Conservation (phyloP, 345 rosid genomes). For the Boechera divaricarpa region DNA sequence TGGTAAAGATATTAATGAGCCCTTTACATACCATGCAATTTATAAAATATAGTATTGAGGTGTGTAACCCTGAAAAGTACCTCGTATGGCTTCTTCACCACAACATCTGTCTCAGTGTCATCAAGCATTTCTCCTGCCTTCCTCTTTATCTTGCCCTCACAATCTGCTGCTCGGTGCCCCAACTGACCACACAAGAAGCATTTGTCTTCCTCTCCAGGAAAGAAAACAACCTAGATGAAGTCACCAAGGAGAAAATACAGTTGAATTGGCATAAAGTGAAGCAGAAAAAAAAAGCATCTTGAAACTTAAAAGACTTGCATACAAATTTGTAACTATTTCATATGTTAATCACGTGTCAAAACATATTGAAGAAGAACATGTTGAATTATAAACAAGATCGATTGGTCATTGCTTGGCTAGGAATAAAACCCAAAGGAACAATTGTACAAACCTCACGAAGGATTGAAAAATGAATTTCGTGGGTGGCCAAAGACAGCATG, state of each 20-base stretch:
- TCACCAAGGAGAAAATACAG: constrained; percentile 23
- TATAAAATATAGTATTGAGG: not conserved
- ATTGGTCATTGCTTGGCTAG: constrained; percentile 4
- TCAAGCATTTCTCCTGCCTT: constrained; percentile 82
- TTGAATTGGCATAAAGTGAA: constrained; percentile 6
- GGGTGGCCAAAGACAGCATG: constrained; percentile 96
- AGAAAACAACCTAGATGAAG: constrained; percentile 67
- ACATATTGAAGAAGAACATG: constrained; percentile 9
- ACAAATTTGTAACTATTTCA: constrained; percentile 21
- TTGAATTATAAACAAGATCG: constrained; percentile 10
- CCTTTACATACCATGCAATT: constrained; percentile 23
- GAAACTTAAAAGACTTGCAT: constrained; percentile 5
- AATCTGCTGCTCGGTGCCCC: constrained; percentile 86
- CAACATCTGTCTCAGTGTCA: constrained; percentile 56
- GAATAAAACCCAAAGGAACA: constrained; percentile 26
- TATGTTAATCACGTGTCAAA: constrained; percentile 6
- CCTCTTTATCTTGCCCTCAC: constrained; percentile 82
- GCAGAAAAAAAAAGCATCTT: not conserved
- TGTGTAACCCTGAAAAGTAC: constrained; percentile 44
- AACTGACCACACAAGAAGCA: constrained; percentile 92
- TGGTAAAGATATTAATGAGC: constrained; percentile 14
- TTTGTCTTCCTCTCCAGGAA: constrained; percentile 75
- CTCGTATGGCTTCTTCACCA: constrained; percentile 84
- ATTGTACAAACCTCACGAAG: constrained; percentile 81
- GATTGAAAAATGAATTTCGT: constrained; percentile 91